Conservation (phyloP, 352 stramenopile species). For the Pythium phragmitis region DNA sequence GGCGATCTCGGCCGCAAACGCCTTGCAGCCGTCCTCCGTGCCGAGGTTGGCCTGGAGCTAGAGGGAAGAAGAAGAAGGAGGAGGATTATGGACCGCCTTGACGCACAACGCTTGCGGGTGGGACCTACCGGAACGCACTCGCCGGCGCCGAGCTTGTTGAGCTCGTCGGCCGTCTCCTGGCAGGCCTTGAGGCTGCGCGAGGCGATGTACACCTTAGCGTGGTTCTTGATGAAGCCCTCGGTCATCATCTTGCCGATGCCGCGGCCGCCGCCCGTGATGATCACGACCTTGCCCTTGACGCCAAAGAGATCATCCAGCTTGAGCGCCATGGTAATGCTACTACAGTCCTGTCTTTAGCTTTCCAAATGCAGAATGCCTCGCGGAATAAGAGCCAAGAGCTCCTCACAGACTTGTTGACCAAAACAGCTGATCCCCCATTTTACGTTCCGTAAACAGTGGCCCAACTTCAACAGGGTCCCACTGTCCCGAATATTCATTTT, state of each 20-base stretch:
- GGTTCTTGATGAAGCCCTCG: slow-evolving; percentile 90
- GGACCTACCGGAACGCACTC: slow-evolving; percentile 52
- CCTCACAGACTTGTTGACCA: slow-evolving; percentile 17
- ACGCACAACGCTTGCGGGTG: background rate
- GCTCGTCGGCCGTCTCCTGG: slow-evolving; percentile 58
- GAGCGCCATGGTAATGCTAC: slow-evolving; percentile 19
- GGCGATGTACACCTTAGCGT: slow-evolving; percentile 92
- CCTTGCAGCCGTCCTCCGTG: slow-evolving; percentile 77
- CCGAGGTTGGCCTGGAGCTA: slow-evolving; percentile 77
- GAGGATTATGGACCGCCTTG: background rate
- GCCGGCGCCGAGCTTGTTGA: slow-evolving; percentile 56
- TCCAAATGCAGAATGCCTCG: slow-evolving; percentile 1
- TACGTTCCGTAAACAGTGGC: slow-evolving; percentile 26
- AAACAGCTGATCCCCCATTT: slow-evolving; percentile 21
- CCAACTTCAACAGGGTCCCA: slow-evolving; percentile 28
- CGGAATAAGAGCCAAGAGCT: background rate
- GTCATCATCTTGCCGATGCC: slow-evolving; percentile 97
- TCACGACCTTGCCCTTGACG: slow-evolving; percentile 75
- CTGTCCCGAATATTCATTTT: slow-evolving; percentile 22
- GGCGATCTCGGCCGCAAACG: slow-evolving; percentile 77
- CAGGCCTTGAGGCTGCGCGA: slow-evolving; percentile 85
- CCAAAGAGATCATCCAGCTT: slow-evolving; percentile 51
- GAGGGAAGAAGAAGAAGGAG: background rate
- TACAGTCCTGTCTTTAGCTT: too few species aligned
- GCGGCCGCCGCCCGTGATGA: slow-evolving; percentile 92